phyloP scores from a whole-genome alignment of 345 rosid genomes.

The Conringia planisiliqua region DNA sequence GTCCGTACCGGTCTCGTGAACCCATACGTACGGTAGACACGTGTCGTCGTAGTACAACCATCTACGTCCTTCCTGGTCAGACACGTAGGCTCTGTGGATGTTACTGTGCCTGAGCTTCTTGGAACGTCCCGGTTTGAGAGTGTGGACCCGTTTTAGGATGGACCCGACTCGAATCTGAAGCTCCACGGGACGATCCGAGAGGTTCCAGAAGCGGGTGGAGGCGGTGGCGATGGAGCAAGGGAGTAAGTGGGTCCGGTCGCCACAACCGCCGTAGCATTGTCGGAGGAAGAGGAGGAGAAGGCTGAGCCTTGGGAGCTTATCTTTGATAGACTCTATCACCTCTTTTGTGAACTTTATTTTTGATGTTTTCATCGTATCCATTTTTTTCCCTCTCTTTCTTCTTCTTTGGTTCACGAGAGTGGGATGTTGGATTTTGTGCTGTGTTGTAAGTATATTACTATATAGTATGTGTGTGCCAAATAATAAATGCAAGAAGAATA shows the following conservation, averaged over 20 bases:
- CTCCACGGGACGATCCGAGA: slow-evolving; percentile 67
- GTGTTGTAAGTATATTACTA: background rate
- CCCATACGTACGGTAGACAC: slow-evolving; percentile 82
- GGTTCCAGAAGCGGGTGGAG: slow-evolving; percentile 66
- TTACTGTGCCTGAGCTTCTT: slow-evolving; percentile 67
- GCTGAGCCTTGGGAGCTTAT: slow-evolving; percentile 44
- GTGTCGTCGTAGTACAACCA: slow-evolving; percentile 73
- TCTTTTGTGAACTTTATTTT: slow-evolving; percentile 44
- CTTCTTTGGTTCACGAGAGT: slow-evolving; percentile 16
- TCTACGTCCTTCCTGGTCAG: slow-evolving; percentile 45
- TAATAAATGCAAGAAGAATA: slow-evolving; percentile 8
- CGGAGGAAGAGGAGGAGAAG: slow-evolving; percentile 32
- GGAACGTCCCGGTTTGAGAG: slow-evolving; percentile 75
- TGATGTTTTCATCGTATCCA: slow-evolving; percentile 26
- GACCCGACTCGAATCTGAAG: slow-evolving; percentile 83
- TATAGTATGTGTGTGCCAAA: slow-evolving; percentile 7
- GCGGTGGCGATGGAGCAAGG: slow-evolving; percentile 18
- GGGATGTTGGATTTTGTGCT: slow-evolving; percentile 8
- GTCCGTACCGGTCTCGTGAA: slow-evolving; percentile 65
- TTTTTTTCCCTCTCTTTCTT: slow-evolving; percentile 4
- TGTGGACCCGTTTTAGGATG: slow-evolving; percentile 70
- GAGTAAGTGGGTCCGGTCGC: slow-evolving; percentile 49
- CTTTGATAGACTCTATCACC: slow-evolving; percentile 28
- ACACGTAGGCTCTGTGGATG: slow-evolving; percentile 64
- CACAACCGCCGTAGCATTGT: slow-evolving; percentile 66